Conservation (phyloP, 257 asterid genomes). For the Dorcoceras hygrometricum region DNA sequence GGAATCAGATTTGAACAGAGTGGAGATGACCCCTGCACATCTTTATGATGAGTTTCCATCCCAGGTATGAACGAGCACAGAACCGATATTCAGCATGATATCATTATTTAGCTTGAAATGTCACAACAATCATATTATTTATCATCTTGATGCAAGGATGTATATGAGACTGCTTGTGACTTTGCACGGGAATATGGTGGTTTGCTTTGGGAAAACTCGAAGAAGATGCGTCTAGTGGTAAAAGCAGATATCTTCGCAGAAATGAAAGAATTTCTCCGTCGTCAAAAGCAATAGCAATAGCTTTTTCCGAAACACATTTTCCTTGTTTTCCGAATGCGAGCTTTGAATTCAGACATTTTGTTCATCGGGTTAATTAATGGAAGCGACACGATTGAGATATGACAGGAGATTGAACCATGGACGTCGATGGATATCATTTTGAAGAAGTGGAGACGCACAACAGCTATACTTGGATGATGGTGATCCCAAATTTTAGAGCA, state of each 20-base stretch:
- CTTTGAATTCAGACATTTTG: background rate
- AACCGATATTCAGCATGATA: background rate
- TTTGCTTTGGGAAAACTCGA: slow-evolving; percentile 71
- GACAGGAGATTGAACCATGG: background rate
- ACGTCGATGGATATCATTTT: no score
- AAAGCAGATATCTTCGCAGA: slow-evolving; percentile 67
- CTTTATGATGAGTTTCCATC: slow-evolving; percentile 83
- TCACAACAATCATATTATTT: background rate
- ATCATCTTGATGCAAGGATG: slow-evolving; percentile 49
- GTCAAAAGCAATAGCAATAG: slow-evolving; percentile 50
- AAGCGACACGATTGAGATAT: background rate
- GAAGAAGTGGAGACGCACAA: no score
- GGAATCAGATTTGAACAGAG: slow-evolving; percentile 95
- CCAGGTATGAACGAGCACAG: slow-evolving; percentile 37
- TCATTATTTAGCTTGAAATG: background rate
- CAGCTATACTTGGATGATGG: no score
- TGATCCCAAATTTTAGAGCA: no score
- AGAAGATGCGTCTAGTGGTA: slow-evolving; percentile 72
- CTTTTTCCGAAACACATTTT: background rate
- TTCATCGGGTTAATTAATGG: background rate
- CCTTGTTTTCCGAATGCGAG: background rate
- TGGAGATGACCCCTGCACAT: slow-evolving; percentile 68
- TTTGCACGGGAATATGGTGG: slow-evolving; percentile 85
- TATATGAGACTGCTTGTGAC: slow-evolving; percentile 81
- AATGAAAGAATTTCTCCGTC: slow-evolving; percentile 83